Evolutionary conservation across 106 monocot species (phyloP).

Genomic region (Alisma plantagoaquatica): DNA sequence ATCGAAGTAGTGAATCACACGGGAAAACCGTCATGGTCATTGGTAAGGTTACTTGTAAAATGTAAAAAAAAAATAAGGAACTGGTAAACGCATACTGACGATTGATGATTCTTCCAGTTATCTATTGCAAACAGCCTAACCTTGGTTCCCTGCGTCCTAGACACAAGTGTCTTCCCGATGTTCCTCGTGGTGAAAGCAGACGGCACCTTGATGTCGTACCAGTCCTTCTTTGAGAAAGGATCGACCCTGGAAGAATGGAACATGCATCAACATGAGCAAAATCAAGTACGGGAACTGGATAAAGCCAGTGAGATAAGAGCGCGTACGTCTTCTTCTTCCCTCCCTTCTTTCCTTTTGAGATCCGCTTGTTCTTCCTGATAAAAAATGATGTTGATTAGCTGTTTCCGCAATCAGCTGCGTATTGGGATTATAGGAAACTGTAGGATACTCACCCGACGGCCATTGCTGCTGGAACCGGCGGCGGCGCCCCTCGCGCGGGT

Average conservation of each 20-base stretch:
- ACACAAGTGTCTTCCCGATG: slow-evolving; percentile 75
- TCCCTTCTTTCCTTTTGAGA: slow-evolving; percentile 93
- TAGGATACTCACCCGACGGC: slow-evolving; percentile 4
- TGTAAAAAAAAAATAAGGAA: too few relatives aligned
- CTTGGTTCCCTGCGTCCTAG: too few relatives aligned
- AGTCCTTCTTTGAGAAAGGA: slow-evolving; percentile 92
- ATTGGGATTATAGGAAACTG: neutral
- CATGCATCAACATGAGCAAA: neutral
- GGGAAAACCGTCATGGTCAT: too few relatives aligned
- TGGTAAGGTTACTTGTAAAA: too few relatives aligned
- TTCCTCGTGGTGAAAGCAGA: slow-evolving; percentile 72
- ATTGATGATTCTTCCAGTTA: too few relatives aligned
- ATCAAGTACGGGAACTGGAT: neutral
- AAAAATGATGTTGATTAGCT: neutral
- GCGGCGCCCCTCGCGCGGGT: too few relatives aligned
- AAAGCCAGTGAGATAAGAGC: neutral
- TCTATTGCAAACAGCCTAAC: too few relatives aligned
- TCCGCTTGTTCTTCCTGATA: slow-evolving; percentile 79
- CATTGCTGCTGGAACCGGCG: slow-evolving; percentile 1
- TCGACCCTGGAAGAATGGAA: too few relatives aligned
- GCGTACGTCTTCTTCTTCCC: slow-evolving; percentile 85
- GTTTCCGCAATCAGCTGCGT: neutral
- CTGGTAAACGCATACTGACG: too few relatives aligned
- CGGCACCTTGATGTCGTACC: slow-evolving; percentile 94
- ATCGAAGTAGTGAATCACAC: too few relatives aligned